Evolutionary conservation across 1,284 basidiomycete species (phyloP).

Genomic region (Cryptococcus floricola): DNA sequence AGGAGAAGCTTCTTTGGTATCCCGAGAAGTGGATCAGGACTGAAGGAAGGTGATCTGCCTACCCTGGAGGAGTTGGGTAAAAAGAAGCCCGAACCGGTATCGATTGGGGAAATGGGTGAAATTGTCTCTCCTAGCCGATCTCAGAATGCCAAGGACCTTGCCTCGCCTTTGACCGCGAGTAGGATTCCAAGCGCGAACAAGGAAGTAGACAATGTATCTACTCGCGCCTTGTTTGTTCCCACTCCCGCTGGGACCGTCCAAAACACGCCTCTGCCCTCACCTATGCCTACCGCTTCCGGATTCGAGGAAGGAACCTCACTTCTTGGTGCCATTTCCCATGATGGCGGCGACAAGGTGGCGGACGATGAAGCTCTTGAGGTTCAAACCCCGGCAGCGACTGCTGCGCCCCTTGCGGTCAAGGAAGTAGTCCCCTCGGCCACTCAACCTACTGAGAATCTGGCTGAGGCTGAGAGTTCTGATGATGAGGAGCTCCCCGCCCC

Average conservation of each 20-base stretch:
- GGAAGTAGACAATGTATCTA: slow-evolving; percentile 2
- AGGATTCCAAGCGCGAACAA: too few species aligned
- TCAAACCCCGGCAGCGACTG: background rate
- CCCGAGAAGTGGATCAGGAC: background rate
- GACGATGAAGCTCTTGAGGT: too few species aligned
- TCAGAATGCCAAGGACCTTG: too few species aligned
- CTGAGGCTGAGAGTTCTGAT: background rate
- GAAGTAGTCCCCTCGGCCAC: background rate
- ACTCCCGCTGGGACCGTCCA: background rate
- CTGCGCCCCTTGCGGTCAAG: background rate
- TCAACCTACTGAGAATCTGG: background rate
- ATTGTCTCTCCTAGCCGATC: background rate
- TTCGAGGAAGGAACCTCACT: background rate
- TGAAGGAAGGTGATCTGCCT: background rate
- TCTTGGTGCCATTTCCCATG: too few species aligned
- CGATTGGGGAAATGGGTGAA: background rate
- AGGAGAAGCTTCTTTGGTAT: slow-evolving; percentile 8
- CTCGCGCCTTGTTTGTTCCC: slow-evolving; percentile 6
- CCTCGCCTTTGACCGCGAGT: too few species aligned
- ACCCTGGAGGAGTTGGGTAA: background rate
- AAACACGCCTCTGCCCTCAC: background rate
- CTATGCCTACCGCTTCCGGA: background rate
- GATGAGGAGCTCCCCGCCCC: background rate
- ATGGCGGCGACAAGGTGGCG: too few species aligned
- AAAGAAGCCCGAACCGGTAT: background rate